Base-by-base conservation (phyloP, 768 basidiomycete genomes). In the Mrakia blollopis region DNA sequence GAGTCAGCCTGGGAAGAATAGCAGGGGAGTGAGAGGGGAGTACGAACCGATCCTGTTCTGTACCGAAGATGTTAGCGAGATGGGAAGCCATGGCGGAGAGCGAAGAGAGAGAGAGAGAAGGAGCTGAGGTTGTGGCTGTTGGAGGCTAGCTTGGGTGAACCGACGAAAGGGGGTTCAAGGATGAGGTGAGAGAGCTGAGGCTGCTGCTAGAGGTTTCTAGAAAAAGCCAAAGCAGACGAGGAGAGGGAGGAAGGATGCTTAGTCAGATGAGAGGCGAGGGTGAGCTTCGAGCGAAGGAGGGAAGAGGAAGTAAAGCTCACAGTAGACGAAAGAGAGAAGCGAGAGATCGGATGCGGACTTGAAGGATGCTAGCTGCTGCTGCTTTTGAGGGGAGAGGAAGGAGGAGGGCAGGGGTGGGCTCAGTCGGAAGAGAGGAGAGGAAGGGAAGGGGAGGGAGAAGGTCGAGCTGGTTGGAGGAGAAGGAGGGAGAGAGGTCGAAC, bases 21-120 rank as follows among this genome's bases (percentile, higher is more conserved):
- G n/a, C n/a, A n/a, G n/a, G n/a, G n/a, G n/a, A n/a, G n/a, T n/a
- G n/a, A n/a, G n/a, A n/a, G n/a, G n/a, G n/a, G n/a, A n/a, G n/a
- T n/a, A 74, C 72, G 13, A 1, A 78, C 77, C 77, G 91, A 79
- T 86, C 85, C 73, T 85, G 85, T 78, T 86, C 85, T 79, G 92
- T 94, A 80, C 93, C 93, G 81, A 96, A 98, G 83, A 98, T 98
- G 79, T 37, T 52, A n/a, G 77, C 77, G 62, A 78, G 73, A 74
- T 78, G 77, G 54, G 77, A 78, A 7, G 77, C 77, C 77, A 78
- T 78, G 72, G 3, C 52, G 32, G 28, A 47, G 16, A 23, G 44
- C 5, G 50, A 37, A 16, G 21, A 10, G 41, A 16, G 0, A 23
- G 30, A 54, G 44, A 32, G 6, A 47, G 50, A 25, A 44, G 41